These are phyloP conservation scores for Wickerhamomyces tratensis DNA, from an alignment of 805 yeast genomes.

Conservation along the genomic window DNA sequence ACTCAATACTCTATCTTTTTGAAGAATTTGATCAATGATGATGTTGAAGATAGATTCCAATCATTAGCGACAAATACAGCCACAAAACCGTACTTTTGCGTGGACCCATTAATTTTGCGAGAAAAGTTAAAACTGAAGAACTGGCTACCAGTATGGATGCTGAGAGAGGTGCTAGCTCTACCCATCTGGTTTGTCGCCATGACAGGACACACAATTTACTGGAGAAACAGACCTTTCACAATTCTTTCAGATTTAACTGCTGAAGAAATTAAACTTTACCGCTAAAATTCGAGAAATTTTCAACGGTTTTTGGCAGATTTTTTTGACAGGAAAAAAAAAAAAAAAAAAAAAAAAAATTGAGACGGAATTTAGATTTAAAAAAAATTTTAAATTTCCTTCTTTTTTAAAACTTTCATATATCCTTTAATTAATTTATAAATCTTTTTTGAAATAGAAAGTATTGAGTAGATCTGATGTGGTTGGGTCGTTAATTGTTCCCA, in stretches of 20 bases:
- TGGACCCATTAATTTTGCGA: no score
- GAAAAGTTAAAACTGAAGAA: slow-evolving; percentile 11
- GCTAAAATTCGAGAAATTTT: no score
- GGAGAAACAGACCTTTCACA: slow-evolving; percentile 70
- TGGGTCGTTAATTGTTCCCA: no score
- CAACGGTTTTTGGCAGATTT: no score
- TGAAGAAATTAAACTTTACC: slow-evolving; percentile 33
- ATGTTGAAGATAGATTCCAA: slow-evolving; percentile 5
- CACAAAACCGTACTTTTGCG: background rate
- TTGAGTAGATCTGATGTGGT: no score
- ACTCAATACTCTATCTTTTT: slow-evolving; percentile 42
- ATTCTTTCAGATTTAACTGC: slow-evolving; percentile 72
- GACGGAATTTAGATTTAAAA: no score
- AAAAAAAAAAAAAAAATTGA: no score
- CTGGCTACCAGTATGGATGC: slow-evolving; percentile 43
- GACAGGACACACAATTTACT: slow-evolving; percentile 65
- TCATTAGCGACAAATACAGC: slow-evolving; percentile 12
- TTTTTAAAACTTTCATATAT: no score
- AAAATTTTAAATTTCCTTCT: no score
- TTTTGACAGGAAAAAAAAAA: no score
- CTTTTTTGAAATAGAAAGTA: no score
- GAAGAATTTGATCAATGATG: slow-evolving; percentile 15
- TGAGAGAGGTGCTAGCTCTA: slow-evolving; percentile 65
- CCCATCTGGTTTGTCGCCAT: slow-evolving; percentile 82
- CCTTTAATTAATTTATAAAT: no score